Percentiles rank a stretch among this genome's conserved stretches.
Conservation (phyloP, 768 basidiomycete genomes). For the Tricholoma flavovirens region DNA sequence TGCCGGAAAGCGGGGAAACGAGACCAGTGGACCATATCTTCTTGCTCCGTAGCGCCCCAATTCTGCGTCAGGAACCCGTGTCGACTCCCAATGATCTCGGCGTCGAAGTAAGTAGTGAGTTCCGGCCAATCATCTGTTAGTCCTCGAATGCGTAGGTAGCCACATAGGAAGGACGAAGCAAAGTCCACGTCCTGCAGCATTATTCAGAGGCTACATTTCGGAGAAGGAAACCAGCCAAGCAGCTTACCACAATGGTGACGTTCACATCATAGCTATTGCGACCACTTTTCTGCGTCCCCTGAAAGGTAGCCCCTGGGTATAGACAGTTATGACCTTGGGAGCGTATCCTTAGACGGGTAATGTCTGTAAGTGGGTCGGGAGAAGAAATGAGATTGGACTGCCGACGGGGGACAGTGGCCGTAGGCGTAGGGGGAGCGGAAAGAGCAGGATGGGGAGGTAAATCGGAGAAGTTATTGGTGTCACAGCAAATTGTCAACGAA, state of each 20-base stretch:
- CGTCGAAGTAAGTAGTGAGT: slow-evolving; percentile 94
- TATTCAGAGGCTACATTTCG: slow-evolving; percentile 6
- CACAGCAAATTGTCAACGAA: slow-evolving; percentile 19
- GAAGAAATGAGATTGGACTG: slow-evolving; percentile 15
- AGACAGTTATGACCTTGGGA: slow-evolving; percentile 71
- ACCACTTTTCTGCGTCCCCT: slow-evolving; percentile 91
- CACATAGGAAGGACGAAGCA: slow-evolving; percentile 76
- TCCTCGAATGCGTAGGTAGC: slow-evolving; percentile 89
- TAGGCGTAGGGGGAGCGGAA: slow-evolving; percentile 11
- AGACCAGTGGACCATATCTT: slow-evolving; percentile 92
- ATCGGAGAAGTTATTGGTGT: slow-evolving; percentile 13
- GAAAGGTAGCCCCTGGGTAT: slow-evolving; percentile 84
- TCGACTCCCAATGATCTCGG: slow-evolving; percentile 88
- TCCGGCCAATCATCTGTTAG: slow-evolving; percentile 94
- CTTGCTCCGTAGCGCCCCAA: slow-evolving; percentile 87
- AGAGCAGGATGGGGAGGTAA: slow-evolving; percentile 10
- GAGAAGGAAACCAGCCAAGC: slow-evolving; percentile 18
- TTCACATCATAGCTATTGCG: slow-evolving; percentile 92
- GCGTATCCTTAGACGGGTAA: slow-evolving; percentile 70
- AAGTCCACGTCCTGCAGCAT: slow-evolving; percentile 79
- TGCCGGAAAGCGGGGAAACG: slow-evolving; percentile 88
- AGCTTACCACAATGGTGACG: slow-evolving; percentile 81
- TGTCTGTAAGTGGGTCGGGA: slow-evolving; percentile 59
- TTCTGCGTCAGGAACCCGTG: slow-evolving; percentile 89
- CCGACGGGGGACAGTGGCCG: slow-evolving; percentile 14